Evolutionary conservation across 1,139 yeast species (phyloP).

Genomic region (Lodderomyces theae): DNA sequence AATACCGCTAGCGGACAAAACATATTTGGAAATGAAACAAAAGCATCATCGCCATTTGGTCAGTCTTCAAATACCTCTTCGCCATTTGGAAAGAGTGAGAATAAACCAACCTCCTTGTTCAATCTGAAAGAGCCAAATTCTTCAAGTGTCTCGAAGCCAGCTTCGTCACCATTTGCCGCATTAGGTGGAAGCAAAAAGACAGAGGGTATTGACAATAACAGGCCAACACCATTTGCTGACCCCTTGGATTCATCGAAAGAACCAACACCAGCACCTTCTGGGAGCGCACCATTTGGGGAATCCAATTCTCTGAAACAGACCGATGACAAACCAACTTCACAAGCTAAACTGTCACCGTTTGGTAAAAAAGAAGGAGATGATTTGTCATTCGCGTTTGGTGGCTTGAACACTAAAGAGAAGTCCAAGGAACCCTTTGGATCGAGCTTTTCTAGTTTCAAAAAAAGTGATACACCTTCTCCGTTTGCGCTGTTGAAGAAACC

Average conservation of each 20-base stretch:
- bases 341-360: neutral
- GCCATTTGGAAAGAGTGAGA: neutral
- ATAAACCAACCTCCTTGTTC: neutral
- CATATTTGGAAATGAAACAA: slow-evolving; percentile 1
- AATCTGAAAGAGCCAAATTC: neutral
- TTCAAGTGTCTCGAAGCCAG: neutral
- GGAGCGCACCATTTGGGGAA: neutral
- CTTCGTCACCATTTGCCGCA: slow-evolving; percentile 5
- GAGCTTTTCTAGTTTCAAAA: neutral
- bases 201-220: neutral
- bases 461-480: neutral
- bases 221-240: slow-evolving; percentile 5
- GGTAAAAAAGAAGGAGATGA: neutral
- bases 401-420: neutral
- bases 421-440: neutral
- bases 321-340: neutral
- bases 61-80: neutral
- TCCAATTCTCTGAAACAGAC: neutral
- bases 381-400: neutral
- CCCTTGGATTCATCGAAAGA: neutral
- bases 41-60: slow-evolving; percentile 2
- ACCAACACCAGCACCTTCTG: slow-evolving; percentile 6
- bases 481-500: slow-evolving; percentile 1
- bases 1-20: slow-evolving; percentile 1
- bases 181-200: neutral